Evolutionary conservation across 1,284 basidiomycete species (phyloP), one percentile per base, ranked within the genome.

Genomic region (Melampsora americana): DNA sequence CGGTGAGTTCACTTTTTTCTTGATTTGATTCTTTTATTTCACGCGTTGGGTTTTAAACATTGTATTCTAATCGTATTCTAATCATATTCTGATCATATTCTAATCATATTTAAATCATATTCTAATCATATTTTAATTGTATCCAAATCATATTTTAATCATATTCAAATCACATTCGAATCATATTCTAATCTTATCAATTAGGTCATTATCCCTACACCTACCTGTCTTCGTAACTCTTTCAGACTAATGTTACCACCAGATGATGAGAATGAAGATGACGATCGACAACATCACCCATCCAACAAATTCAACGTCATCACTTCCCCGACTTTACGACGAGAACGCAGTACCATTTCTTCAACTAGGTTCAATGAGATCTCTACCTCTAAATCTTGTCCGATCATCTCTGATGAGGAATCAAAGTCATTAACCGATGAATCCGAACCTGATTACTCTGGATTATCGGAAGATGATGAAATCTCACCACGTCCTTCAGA

Each of bases 371-470:
- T 23, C 20, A 60, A 60, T n/a, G 18, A 53, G 23, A 14, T 67
- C 28, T 30, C 48, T 32, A 28, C 35, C 18, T 11, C 50, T 18
- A 66, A 61, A 61, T 74, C 72, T 5, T 39, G 7, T 28, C n/a
- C 56, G 5, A 67, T 44, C 28, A 50, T 61, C 42, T 28, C 23
- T n/a, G 53, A 61, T 32, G 50, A 67, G 32, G 72, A 74, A 35
- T 16, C 66, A 12, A 50, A 56, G 18, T 65, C 72, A 23, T 44
- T 74, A 18, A 66, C 72, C 20, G 72, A 74, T 66, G 72, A 74
- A 60, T 74, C 72, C n/a, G 72, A 74, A 61, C 72, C 72, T 67
- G 72, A 74, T 56, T 64, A 64, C 28, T 59, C 66, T 66, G 23
- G 35, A 23, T 61, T 56, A 44, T 62, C 59, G 46, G 65, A 67